These are phyloP conservation scores for Mucor saturninus DNA, from an alignment of 371 early-diverging fungal genomes.

Conservation along the genomic window DNA sequence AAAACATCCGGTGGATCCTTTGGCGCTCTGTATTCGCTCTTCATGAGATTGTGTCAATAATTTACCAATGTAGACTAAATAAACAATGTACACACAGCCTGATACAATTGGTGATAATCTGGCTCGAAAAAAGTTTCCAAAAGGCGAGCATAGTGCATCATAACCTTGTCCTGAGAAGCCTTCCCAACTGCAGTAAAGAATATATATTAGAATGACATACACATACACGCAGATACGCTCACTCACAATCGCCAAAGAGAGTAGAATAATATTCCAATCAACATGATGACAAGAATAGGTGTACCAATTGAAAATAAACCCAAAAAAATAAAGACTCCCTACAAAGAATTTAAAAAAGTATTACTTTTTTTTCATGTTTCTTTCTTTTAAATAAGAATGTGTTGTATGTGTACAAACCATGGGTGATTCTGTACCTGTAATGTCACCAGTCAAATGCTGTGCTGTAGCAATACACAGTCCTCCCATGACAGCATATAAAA, in stretches of 20 bases:
- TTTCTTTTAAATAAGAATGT: neutral
- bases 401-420: conserved; percentile 17
- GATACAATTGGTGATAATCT: conserved; percentile 34
- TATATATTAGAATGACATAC: neutral
- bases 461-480: conserved; percentile 29
- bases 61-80: conserved; percentile 26
- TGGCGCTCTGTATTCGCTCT: conserved; percentile 10
- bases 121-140: conserved; percentile 33
- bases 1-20: conserved; percentile 20
- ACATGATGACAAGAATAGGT: conserved; percentile 28
- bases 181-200: conserved; percentile 25
- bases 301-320: conserved; percentile 24
- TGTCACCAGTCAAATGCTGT: conserved; percentile 20
- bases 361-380: neutral
- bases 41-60: conserved; percentile 11
- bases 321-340: conserved; percentile 35
- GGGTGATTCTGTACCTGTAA: conserved; percentile 24
- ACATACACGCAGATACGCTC: neutral
- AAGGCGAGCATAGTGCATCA: conserved; percentile 17
- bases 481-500: conserved; percentile 37
- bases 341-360: neutral
- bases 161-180: conserved; percentile 31
- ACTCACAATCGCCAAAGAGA: conserved; percentile 11
- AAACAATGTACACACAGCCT: conserved; percentile 30
- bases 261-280: conserved; percentile 19